phyloP scores from a whole-genome alignment of 2,329 filamentous ascomycete species.

The Arthrobotrys musiformis region DNA sequence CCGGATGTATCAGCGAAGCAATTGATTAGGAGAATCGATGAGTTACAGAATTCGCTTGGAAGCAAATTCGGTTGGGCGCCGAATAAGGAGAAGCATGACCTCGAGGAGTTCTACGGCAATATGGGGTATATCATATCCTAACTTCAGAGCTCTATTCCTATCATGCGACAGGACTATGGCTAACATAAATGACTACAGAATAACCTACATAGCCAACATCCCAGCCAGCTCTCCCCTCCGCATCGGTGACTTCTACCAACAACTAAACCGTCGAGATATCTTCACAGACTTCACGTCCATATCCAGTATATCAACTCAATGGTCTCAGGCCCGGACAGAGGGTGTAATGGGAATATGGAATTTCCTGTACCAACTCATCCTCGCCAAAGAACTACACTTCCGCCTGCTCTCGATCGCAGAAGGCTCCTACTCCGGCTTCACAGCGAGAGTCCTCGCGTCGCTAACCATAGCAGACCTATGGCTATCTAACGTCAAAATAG shows the following conservation, averaged over 20 bases:
- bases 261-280: slow-evolving; percentile 32
- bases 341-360: slow-evolving; percentile 36
- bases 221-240: slow-evolving; percentile 10
- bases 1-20: slow-evolving; percentile 27
- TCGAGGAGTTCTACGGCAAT: slow-evolving; percentile 34
- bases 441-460: slow-evolving; percentile 25
- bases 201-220: slow-evolving; percentile 7
- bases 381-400: slow-evolving; percentile 30
- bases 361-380: slow-evolving; percentile 48
- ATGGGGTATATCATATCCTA: slow-evolving; percentile 13
- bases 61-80: slow-evolving; percentile 27
- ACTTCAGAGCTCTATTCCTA: neutral
- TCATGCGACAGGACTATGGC: too few species aligned
- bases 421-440: slow-evolving; percentile 38
- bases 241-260: slow-evolving; percentile 28
- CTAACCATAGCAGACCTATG: slow-evolving; percentile 41
- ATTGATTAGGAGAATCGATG: slow-evolving; percentile 15
- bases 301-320: slow-evolving; percentile 29
- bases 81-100: slow-evolving; percentile 35
- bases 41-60: neutral
- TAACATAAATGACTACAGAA: neutral
- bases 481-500: slow-evolving; percentile 27
- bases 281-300: slow-evolving; percentile 30
- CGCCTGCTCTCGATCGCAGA: slow-evolving; percentile 13
- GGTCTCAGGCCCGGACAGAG: slow-evolving; percentile 15